Evolutionary conservation across 345 rosid genomes (phyloP), one percentile per base, ranked within the genome.

Genomic region (Populus euphratica): DNA sequence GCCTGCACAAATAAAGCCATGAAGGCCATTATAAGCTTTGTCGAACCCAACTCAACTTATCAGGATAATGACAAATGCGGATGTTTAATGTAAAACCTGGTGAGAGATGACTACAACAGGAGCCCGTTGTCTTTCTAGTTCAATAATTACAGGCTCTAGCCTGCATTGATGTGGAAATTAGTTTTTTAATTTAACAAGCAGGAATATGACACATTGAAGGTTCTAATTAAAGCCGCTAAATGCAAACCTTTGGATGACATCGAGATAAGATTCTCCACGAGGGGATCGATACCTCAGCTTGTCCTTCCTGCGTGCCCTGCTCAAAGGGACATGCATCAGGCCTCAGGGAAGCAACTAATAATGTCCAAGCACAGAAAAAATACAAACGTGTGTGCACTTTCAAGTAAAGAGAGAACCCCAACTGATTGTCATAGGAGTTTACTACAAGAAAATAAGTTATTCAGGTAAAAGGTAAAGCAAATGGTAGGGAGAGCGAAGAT

Each of bases 191-290:
- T 38, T 63, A 76, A 50, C 73, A 74, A 33, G 38, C 33, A 44
- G 29, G 69, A 63, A 61, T 68, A 49, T 61, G 13, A 54, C 49
- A 44, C 21, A 10, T 50, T 50, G 12, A 49, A 39, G 56, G 78
- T 23, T n/a, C n/a, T n/a, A 21, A 31, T 12, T 41, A 59, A 2
- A 70, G 47, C 31, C 27, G 21, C 21, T 44, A 71, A 68, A 18
- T 70, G 64, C 72, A 70, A 72, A 96, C 99, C 99, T 91, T 86
- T 96, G 99, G 73, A 96, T 96, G 78, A 96, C 98, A 90, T 96
- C 99, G 27, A 96, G 92, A 80, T 96, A 96, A 67, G 99, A 96
- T 83, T 96, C 99, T 77, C 99, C 98, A 31, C 99, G 97, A 81
- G 99, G 98, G 87, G 92, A 96, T 71, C 98, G 83, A 75, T 92